Conservation (phyloP, 2,329 filamentous ascomycete species). For the Exserohilum rostratum region DNA sequence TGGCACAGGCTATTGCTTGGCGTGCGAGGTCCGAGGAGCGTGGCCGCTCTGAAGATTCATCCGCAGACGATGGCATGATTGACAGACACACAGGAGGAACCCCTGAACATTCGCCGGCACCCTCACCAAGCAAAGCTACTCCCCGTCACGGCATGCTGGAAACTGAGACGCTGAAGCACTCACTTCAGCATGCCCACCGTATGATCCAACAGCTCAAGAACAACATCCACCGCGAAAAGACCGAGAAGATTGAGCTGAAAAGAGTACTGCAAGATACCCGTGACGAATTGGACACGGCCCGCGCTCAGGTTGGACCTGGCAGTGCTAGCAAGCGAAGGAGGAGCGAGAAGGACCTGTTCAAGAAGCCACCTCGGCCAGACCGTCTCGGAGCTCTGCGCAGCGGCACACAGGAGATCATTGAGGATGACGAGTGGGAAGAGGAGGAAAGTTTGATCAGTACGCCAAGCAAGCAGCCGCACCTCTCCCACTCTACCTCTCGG, state of each 20-base stretch:
- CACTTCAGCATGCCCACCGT: slow-evolving; percentile 89
- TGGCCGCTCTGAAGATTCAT: slow-evolving; percentile 62
- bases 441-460: slow-evolving; percentile 64
- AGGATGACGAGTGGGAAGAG: slow-evolving; percentile 86
- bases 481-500: slow-evolving; percentile 35
- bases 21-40: slow-evolving; percentile 70
- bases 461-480: slow-evolving; percentile 55
- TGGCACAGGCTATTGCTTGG: slow-evolving; percentile 81
- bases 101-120: slow-evolving; percentile 87
- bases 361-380: slow-evolving; percentile 76
- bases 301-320: slow-evolving; percentile 55
- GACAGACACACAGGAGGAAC: slow-evolving; percentile 67
- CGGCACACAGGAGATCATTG: slow-evolving; percentile 75
- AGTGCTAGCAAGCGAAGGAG: slow-evolving; percentile 63
- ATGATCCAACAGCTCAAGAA: slow-evolving; percentile 96
- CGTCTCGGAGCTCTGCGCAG: slow-evolving; percentile 76
- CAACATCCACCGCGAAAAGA: slow-evolving; percentile 97
- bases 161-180: slow-evolving; percentile 92
- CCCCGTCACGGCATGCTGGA: slow-evolving; percentile 92
- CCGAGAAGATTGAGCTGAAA: slow-evolving; percentile 94
- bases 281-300: slow-evolving; percentile 81
- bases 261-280: slow-evolving; percentile 93
- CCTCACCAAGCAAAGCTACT: slow-evolving; percentile 88
- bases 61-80: slow-evolving; percentile 48
- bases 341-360: slow-evolving; percentile 65